Evolutionary conservation across 2,329 filamentous ascomycete genomes (phyloP).

Genomic region (Calonectria hongkongensis): DNA sequence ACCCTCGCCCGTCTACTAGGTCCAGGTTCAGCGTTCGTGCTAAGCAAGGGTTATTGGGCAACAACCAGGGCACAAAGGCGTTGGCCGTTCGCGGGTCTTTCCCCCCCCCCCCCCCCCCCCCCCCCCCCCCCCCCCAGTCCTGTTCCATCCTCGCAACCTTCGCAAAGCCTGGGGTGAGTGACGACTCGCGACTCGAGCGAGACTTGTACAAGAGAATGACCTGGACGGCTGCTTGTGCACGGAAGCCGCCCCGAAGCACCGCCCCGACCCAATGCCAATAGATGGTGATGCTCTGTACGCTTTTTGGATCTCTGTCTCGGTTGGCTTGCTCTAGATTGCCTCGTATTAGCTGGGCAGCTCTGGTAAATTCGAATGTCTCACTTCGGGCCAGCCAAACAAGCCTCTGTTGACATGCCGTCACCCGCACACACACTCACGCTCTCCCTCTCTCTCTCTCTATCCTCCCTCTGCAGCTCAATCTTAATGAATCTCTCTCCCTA

Average conservation of each 20-base stretch:
- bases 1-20: neutral
- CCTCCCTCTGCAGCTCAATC: constrained; percentile 18
- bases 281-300: neutral
- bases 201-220: constrained; percentile 19
- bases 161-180: constrained; percentile 21
- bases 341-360: constrained; percentile 7
- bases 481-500: constrained; percentile 9
- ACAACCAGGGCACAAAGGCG: constrained; percentile 1
- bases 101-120: too few relatives aligned
- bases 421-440: neutral
- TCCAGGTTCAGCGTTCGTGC: constrained; percentile 16
- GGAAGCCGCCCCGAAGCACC: constrained; percentile 9
- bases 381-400: neutral
- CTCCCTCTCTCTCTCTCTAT: neutral
- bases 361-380: constrained; percentile 23
- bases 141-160: constrained; percentile 15
- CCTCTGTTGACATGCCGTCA: constrained; percentile 14
- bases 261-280: neutral
- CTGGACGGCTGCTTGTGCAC: neutral
- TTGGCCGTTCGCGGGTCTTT: constrained; percentile 22
- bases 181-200: constrained; percentile 28
- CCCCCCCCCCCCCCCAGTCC: neutral
- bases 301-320: constrained; percentile 4
- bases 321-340: constrained; percentile 20
- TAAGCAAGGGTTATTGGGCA: constrained; percentile 7